phyloP scores from a whole-genome alignment of 2,329 filamentous ascomycete species.

The Hypoxylon sp. region DNA sequence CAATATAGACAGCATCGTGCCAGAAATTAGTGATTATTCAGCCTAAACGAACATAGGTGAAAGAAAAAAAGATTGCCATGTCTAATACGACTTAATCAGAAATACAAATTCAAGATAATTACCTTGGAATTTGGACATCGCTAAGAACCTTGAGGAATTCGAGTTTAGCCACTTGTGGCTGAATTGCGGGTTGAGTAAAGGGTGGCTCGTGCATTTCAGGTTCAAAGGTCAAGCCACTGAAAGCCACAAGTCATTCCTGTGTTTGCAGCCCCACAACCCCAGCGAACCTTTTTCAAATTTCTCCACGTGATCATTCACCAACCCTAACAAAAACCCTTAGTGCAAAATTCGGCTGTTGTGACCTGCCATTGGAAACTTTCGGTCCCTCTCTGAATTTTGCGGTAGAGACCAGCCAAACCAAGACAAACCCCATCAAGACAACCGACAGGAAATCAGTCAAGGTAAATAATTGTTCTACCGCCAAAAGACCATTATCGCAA shows the following conservation, averaged over 20 bases:
- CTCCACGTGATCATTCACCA: constrained; percentile 45
- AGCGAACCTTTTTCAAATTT: constrained; percentile 1
- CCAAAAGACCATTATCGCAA: constrained; percentile 3
- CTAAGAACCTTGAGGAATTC: constrained; percentile 3
- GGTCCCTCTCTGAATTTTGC: constrained; percentile 47
- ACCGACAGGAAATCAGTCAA: constrained; percentile 51
- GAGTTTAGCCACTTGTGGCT: constrained; percentile 14
- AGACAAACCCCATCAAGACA: constrained; percentile 50
- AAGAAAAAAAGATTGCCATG: neutral
- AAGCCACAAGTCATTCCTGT: neutral
- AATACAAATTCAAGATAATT: neutral
- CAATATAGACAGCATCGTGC: constrained; percentile 18
- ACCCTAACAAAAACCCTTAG: constrained; percentile 49
- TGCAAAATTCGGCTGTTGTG: constrained; percentile 42
- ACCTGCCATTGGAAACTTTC: constrained; percentile 43
- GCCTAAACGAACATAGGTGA: neutral
- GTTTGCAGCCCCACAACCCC: too few species aligned
- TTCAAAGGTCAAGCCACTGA: neutral
- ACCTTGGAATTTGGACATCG: neutral
- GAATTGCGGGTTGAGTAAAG: neutral
- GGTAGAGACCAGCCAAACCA: constrained; percentile 48
- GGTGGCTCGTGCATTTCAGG: constrained; percentile 1
- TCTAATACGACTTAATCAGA: neutral
- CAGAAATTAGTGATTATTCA: neutral
- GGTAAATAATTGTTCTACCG: constrained; percentile 42